phyloP scores from a whole-genome alignment of 768 basidiomycete species.

The Phylloporus arenicola region DNA sequence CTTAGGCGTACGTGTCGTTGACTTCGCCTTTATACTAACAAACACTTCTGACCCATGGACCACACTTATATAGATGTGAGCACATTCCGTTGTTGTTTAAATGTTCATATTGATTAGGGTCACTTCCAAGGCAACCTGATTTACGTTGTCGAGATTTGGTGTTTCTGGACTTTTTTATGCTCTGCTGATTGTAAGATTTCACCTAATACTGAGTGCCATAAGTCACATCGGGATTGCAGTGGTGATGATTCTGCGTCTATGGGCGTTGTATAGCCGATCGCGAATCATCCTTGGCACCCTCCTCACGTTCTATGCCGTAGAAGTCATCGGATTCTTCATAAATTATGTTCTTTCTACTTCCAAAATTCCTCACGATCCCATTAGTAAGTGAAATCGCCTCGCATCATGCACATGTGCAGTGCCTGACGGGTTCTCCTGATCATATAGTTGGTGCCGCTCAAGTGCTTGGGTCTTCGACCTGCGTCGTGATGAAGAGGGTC shows the following conservation, averaged over 20 bases:
- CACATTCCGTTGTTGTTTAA: no score
- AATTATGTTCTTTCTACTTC: not conserved
- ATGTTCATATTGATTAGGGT: not conserved
- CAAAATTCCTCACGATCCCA: not conserved
- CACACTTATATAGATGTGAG: not conserved
- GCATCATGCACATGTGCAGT: not conserved
- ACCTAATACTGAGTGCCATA: not conserved
- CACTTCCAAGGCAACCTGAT: not conserved
- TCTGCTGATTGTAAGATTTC: not conserved
- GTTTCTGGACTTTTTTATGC: not conserved
- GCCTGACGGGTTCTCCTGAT: not conserved
- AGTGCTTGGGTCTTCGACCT: not conserved
- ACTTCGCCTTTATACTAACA: not conserved
- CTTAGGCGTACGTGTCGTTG: not conserved
- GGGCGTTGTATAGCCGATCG: not conserved
- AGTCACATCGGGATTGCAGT: not conserved
- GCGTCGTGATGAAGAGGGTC: not conserved
- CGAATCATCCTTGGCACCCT: not conserved
- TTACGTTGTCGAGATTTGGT: not conserved
- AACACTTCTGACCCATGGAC: not conserved
- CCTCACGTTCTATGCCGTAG: not conserved
- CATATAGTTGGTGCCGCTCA: not conserved
- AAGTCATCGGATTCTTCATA: not conserved
- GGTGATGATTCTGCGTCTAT: not conserved
- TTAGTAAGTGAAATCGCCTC: not conserved